These are phyloP conservation scores for Trametes cinnabarina DNA, from an alignment of 768 basidiomycete species.

Conservation along the genomic window DNA sequence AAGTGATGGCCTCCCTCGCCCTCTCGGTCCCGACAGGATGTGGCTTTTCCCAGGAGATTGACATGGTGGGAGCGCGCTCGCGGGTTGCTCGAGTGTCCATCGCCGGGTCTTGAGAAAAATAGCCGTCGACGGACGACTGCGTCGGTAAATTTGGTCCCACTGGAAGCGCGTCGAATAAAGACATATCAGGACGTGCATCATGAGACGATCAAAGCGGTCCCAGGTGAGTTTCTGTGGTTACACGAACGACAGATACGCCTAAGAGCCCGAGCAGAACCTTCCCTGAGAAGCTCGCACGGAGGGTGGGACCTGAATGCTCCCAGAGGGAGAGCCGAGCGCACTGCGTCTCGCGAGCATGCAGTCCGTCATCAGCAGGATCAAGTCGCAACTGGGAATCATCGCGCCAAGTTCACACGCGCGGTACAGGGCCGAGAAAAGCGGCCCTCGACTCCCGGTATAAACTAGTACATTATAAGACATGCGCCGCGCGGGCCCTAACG, in stretches of 20 bases:
- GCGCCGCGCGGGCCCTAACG: slow-evolving; percentile 1
- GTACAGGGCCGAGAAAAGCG: slow-evolving; percentile 1
- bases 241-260: slow-evolving; percentile 12
- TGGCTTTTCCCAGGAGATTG: slow-evolving; percentile 7
- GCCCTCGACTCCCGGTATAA: slow-evolving; percentile 5
- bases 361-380: slow-evolving; percentile 14
- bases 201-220: slow-evolving; percentile 9
- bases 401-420: slow-evolving; percentile 3
- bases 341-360: background rate
- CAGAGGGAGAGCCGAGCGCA: background rate
- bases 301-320: slow-evolving; percentile 2
- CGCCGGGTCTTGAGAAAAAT: slow-evolving; percentile 10
- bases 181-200: slow-evolving; percentile 14
- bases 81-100: background rate
- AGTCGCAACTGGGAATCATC: slow-evolving; percentile 3
- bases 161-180: slow-evolving; percentile 5
- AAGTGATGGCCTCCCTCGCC: slow-evolving; percentile 4
- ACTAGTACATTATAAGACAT: slow-evolving; percentile 13
- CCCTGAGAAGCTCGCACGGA: slow-evolving; percentile 5
- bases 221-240: slow-evolving; percentile 20
- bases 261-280: slow-evolving; percentile 12
- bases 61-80: slow-evolving; percentile 13
- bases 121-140: slow-evolving; percentile 12
- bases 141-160: slow-evolving; percentile 9
- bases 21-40: slow-evolving; percentile 18